Percentiles rank a stretch among this genome's conserved stretches.
Conservation (phyloP, 2,329 filamentous ascomycete genomes). For the Nemania serpens region DNA sequence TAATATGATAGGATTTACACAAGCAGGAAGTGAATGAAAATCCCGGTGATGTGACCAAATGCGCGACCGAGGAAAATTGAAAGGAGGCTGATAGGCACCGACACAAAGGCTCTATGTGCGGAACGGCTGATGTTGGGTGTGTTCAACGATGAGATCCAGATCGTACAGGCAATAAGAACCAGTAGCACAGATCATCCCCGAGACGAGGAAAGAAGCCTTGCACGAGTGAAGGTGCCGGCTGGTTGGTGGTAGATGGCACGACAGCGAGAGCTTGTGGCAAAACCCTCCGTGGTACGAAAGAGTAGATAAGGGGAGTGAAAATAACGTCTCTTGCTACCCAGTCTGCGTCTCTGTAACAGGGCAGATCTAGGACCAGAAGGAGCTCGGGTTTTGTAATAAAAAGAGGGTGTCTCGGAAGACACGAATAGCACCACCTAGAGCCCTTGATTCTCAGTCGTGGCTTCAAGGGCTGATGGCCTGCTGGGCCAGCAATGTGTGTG, state of each 20-base stretch:
- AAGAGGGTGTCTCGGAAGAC: constrained; percentile 34
- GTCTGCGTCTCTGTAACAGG: constrained; percentile 25
- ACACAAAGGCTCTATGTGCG: background rate
- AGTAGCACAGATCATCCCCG: constrained; percentile 33
- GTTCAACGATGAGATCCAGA: constrained; percentile 14
- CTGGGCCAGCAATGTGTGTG: constrained; percentile 1
- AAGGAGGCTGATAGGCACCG: constrained; percentile 6
- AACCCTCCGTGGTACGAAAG: background rate
- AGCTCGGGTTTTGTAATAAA: constrained; percentile 14
- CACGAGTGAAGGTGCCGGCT: constrained; percentile 28
- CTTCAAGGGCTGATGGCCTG: constrained; percentile 19
- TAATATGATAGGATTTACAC: background rate
- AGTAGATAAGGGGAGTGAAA: constrained; percentile 5
- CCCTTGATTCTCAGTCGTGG: constrained; percentile 28
- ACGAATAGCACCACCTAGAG: constrained; percentile 27
- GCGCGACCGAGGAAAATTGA: background rate
- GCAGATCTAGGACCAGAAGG: constrained; percentile 26
- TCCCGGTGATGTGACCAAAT: background rate
- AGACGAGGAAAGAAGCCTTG: constrained; percentile 30
- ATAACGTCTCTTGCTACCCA: background rate
- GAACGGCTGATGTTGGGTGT: constrained; percentile 17
- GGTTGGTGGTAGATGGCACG: constrained; percentile 30
- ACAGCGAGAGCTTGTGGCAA: constrained; percentile 11
- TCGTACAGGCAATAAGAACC: constrained; percentile 30
- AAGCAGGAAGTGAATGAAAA: background rate